Base-by-base conservation (phyloP, 805 yeast genomes). In the Lachancea fermentati region DNA sequence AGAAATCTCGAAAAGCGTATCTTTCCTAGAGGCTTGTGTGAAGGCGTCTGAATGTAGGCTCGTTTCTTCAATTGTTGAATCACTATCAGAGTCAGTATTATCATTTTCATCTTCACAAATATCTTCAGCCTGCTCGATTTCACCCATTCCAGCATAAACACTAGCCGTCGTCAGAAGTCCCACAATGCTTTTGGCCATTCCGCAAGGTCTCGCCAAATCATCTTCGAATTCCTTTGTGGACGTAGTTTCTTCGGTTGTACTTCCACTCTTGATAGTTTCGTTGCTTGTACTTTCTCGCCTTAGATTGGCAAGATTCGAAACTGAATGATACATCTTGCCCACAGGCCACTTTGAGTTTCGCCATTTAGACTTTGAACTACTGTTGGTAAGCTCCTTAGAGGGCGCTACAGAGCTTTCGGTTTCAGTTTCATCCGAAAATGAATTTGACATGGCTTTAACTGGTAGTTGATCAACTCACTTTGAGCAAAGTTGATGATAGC, bases 91-190 rank as follows among this genome's bases (percentile, higher is more conserved):
- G 28, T 41, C 48, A 9, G 37, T 32, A 9, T 22, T 32, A 16
- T 39, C 46, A 7, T 41, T 46, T 12, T 57, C 49, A 8, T 41
- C 50, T 19, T 44, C 50, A 16, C 42, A 50, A 18, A 51, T 31
- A 7, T 46, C 48, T 16, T 46, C 39, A 4, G 48, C 47, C 16
- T 49, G 51, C 17, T 56, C 55, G 7, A 46, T 47, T 37, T 55
- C 55, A 34, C 57, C 49, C 57, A 57, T 47, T 34, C 65, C 54
- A 35, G 76, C 69, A 51, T 71, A 74, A 43, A 75, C 68, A 46
- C 78, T 73, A 0, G 82, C 79, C 0, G 81, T 71, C 0, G 83
- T 75, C 41, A 78, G 61, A 37, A 76, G 52, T 0, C 76, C 73
- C 2, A 75, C 78, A 48, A 78, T 69, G 32, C 78, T 73, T 48